Percentiles rank a stretch among this genome's conserved stretches.
Conservation (phyloP, 2,329 filamentous ascomycete genomes). For the Polychaeton citri region DNA sequence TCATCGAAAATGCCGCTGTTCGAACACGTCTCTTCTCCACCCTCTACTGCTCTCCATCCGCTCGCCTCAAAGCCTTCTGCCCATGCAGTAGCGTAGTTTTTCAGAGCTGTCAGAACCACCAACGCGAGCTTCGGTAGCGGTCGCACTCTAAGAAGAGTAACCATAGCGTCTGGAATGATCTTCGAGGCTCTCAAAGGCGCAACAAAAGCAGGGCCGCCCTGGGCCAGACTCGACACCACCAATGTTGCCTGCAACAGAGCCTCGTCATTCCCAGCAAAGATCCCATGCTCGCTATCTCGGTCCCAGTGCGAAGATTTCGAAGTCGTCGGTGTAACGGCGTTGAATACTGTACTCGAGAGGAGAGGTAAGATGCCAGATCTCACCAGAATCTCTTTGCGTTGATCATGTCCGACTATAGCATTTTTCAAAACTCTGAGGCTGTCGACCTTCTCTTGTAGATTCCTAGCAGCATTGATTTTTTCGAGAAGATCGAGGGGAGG, state of each 20-base stretch:
- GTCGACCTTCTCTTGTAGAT: slow-evolving; percentile 26
- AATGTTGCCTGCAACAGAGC: slow-evolving; percentile 67
- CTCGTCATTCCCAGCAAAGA: slow-evolving; percentile 46
- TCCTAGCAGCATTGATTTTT: not conserved
- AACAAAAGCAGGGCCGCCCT: slow-evolving; percentile 75
- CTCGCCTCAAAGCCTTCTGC: slow-evolving; percentile 17
- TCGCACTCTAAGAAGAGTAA: slow-evolving; percentile 53
- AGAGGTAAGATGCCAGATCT: slow-evolving; percentile 53
- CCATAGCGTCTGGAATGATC: slow-evolving; percentile 37
- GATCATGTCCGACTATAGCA: slow-evolving; percentile 73
- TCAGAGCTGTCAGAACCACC: slow-evolving; percentile 61
- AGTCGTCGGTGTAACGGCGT: slow-evolving; percentile 28
- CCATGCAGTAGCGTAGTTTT: slow-evolving; percentile 55
- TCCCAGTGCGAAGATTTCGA: slow-evolving; percentile 32
- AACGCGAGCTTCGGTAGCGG: slow-evolving; percentile 55
- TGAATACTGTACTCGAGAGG: slow-evolving; percentile 20
- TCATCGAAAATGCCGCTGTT: not conserved
- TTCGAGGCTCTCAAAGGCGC: slow-evolving; percentile 49
- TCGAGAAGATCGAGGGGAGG: too few species aligned
- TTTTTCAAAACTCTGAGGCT: slow-evolving; percentile 70
- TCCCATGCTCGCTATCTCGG: slow-evolving; percentile 34
- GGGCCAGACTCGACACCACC: slow-evolving; percentile 71
- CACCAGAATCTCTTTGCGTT: slow-evolving; percentile 73
- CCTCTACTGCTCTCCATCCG: not conserved
- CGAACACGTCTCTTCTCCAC: not conserved